Percentiles rank a stretch among this genome's conserved stretches.
Evolutionary conservation across 2,329 filamentous ascomycete genomes (phyloP).

Genomic region (Bipolaris cookei): DNA sequence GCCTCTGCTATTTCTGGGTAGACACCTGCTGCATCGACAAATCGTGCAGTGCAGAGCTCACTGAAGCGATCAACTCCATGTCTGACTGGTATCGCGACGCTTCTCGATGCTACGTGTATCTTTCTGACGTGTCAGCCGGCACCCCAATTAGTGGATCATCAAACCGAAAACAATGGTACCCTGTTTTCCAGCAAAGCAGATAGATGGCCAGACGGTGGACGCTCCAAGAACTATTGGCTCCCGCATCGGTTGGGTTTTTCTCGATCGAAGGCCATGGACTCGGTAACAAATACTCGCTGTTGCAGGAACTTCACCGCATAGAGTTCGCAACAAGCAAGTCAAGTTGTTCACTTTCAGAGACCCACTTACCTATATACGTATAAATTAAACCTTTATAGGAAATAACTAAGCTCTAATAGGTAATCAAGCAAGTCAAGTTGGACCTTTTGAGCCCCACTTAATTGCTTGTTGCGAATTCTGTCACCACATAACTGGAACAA

Average conservation of each 20-base stretch:
- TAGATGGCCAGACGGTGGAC: not conserved
- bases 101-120: not conserved
- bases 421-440: too few species aligned
- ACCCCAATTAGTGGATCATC: not conserved
- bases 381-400: too few species aligned
- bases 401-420: too few species aligned
- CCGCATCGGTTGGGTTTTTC: not conserved
- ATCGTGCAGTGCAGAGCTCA: not conserved
- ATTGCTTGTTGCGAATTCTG: too few species aligned
- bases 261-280: not conserved
- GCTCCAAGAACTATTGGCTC: not conserved
- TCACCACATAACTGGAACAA: not conserved
- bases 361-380: too few species aligned
- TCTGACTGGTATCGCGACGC: not conserved
- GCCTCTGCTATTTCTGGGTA: not conserved
- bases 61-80: not conserved
- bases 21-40: not conserved
- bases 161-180: not conserved
- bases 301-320: not conserved
- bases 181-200: not conserved
- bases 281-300: not conserved
- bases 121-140: not conserved
- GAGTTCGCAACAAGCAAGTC: too few species aligned
- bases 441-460: too few species aligned
- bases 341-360: too few species aligned